Evolutionary conservation across 164 flowering plant genomes (phyloP), one percentile per base, ranked within the genome.

Genomic region (Protea cynaroides): DNA sequence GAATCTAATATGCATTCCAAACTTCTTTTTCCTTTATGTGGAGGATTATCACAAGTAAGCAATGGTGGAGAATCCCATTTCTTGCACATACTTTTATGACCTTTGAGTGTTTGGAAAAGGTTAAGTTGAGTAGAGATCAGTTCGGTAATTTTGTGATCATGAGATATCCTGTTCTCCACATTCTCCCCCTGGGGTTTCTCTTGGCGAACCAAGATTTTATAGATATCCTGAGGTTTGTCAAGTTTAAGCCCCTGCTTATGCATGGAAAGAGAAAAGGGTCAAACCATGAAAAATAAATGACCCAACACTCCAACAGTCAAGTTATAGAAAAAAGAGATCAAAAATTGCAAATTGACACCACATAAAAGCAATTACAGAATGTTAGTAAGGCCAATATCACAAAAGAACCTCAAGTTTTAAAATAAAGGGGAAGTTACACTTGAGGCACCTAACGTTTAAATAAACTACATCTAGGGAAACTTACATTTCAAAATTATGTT

Each of bases 241-340:
- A 80, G 57, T 65, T 82, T 74, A 58, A 69, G 69, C 25, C 70
- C 93, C 97, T 90, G 78, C 62, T 57, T 51, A 74, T n/a, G 34
- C 4, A 24, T 46, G 49, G 19, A 14, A 58, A 56, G n/a, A 62
- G 34, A 40, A 40, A 40, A 36, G 23, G 58, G 29, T 64, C 14
- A 63, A 53, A 22, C 18, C 58, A 57, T 56, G 19, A 21, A 14
- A 12, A 59, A 59, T 49, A 17, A 53, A 23, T 19, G 46, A 25
- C 2, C n/a, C 7, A 25, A 4, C 58, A n/a, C 4, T 55, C 10
- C 17, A 55, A 10, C 2, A 55, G 19, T 3, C 11, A 14, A 23
- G 4, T 25, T 56, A 25, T 25, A 49, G 52, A 49, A 49, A 49
- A 0, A 49, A 49, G 52, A 49, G 19, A 49, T 18, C 17, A 49